These are phyloP conservation scores for Metschnikowia vanudenii DNA, from an alignment of 805 yeast genomes.

Conservation along the genomic window DNA sequence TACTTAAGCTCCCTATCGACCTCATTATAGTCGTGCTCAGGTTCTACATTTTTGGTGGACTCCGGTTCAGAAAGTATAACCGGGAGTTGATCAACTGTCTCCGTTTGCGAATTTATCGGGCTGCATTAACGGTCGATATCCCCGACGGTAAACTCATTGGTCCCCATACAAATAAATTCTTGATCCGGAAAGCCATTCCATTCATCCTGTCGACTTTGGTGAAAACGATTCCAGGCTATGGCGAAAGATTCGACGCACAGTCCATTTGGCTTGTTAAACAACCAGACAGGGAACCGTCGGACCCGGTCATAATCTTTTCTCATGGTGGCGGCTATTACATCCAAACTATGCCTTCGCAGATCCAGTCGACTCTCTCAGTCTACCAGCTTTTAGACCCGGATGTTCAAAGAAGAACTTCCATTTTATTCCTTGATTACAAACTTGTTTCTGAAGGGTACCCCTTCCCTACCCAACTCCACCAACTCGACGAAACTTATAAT, in stretches of 20 bases:
- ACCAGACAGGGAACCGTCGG: constrained; percentile 23
- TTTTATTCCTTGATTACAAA: constrained; percentile 33
- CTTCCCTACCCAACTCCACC: constrained; percentile 34
- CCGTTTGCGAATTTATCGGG: constrained; percentile 15
- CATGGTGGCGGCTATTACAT: constrained; percentile 44
- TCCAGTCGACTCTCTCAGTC: constrained; percentile 29
- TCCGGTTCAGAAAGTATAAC: constrained; percentile 16
- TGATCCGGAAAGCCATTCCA: constrained; percentile 14
- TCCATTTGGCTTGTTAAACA: constrained; percentile 36
- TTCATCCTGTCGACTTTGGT: constrained; percentile 10
- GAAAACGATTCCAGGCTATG: constrained; percentile 27
- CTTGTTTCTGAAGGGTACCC: constrained; percentile 30
- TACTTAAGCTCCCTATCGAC: constrained; percentile 16
- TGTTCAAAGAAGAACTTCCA: constrained; percentile 21
- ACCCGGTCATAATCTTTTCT: constrained; percentile 33
- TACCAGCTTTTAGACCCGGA: constrained; percentile 29
- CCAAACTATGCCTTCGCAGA: constrained; percentile 30
- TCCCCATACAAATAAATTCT: constrained; percentile 17
- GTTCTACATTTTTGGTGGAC: constrained; percentile 19
- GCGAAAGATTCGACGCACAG: constrained; percentile 29
- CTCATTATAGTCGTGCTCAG: constrained; percentile 15
- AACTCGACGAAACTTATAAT: constrained; percentile 29
- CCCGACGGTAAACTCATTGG: constrained; percentile 14
- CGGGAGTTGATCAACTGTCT: constrained; percentile 15
- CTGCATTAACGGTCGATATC: constrained; percentile 15